phyloP scores from a whole-genome alignment of 768 basidiomycete species.

The Russula foetens region DNA sequence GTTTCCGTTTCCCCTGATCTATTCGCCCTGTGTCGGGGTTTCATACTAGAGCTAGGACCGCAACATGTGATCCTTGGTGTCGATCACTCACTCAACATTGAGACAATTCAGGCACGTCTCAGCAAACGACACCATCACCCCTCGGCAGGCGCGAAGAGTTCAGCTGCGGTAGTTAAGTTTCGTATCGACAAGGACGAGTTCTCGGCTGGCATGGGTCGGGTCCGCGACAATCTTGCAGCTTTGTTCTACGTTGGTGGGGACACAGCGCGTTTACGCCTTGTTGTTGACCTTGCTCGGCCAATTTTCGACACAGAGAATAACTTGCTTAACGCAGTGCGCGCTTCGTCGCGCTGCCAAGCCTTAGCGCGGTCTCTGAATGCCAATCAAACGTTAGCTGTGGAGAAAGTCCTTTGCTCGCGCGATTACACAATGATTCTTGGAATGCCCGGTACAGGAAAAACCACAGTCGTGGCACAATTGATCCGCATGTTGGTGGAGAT shows the following conservation, averaged over 20 bases:
- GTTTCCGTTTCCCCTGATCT: slow-evolving; percentile 83
- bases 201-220: slow-evolving; percentile 74
- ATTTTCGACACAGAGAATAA: slow-evolving; percentile 38
- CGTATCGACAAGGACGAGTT: slow-evolving; percentile 94
- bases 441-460: slow-evolving; percentile 99
- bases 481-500: slow-evolving; percentile 69
- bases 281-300: slow-evolving; percentile 77
- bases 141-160: slow-evolving; percentile 13
- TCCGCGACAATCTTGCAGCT: slow-evolving; percentile 85
- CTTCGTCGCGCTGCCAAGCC: slow-evolving; percentile 8
- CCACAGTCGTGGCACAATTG: slow-evolving; percentile 85
- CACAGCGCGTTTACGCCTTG: slow-evolving; percentile 50
- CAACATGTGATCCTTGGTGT: slow-evolving; percentile 66
- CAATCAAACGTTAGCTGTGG: slow-evolving; percentile 65
- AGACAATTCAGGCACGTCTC: slow-evolving; percentile 37
- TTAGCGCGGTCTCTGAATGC: slow-evolving; percentile 43
- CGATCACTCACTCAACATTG: slow-evolving; percentile 63
- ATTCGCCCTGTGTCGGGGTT: slow-evolving; percentile 79
- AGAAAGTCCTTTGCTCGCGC: slow-evolving; percentile 63
- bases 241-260: slow-evolving; percentile 81
- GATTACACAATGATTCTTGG: slow-evolving; percentile 93
- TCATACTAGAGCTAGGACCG: slow-evolving; percentile 63
- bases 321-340: slow-evolving; percentile 15
- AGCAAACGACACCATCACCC: slow-evolving; percentile 25
- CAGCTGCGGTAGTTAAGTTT: slow-evolving; percentile 40